phyloP scores from a whole-genome alignment of 2,329 filamentous ascomycete species.

The Fusarium pilosicola region DNA sequence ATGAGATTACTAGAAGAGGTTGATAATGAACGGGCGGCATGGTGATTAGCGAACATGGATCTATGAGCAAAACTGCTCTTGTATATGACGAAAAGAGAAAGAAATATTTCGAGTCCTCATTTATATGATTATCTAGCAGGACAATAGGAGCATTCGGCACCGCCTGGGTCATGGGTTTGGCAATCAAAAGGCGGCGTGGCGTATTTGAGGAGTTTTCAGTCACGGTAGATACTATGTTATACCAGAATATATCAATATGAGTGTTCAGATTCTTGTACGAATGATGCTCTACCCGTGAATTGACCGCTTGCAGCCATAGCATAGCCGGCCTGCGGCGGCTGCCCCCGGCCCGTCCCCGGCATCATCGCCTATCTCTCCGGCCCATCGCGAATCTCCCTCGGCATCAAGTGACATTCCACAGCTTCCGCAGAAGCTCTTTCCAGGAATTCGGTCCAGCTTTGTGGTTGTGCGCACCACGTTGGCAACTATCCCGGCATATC shows the following conservation, averaged over 20 bases:
- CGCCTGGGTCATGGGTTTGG: conserved; percentile 37
- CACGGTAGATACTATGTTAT: conserved; percentile 25
- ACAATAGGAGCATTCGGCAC: conserved; percentile 33
- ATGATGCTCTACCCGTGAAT: conserved; percentile 57
- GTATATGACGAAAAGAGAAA: conserved; percentile 24
- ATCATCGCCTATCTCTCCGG: conserved; percentile 66
- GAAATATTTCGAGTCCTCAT: conserved; percentile 15
- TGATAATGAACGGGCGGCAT: not conserved
- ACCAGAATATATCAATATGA: conserved; percentile 15
- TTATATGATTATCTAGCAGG: conserved; percentile 25
- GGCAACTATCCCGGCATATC: conserved; percentile 90
- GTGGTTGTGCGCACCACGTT: conserved; percentile 95
- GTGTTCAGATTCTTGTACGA: conserved; percentile 18
- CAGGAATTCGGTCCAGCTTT: conserved; percentile 71
- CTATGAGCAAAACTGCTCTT: conserved; percentile 12
- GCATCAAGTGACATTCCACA: conserved; percentile 76
- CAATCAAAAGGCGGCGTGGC: conserved; percentile 41
- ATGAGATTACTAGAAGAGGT: not conserved
- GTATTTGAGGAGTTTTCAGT: conserved; percentile 40
- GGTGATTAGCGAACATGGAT: conserved; percentile 3
- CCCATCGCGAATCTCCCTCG: conserved; percentile 70
- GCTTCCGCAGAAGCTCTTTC: conserved; percentile 65
- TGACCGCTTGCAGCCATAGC: conserved; percentile 79
- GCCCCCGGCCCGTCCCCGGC: conserved; percentile 34
- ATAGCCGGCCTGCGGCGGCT: conserved; percentile 55